Evolutionary conservation across 179 eudicot genomes (phyloP).

Genomic region (Gypsophila paniculata): DNA sequence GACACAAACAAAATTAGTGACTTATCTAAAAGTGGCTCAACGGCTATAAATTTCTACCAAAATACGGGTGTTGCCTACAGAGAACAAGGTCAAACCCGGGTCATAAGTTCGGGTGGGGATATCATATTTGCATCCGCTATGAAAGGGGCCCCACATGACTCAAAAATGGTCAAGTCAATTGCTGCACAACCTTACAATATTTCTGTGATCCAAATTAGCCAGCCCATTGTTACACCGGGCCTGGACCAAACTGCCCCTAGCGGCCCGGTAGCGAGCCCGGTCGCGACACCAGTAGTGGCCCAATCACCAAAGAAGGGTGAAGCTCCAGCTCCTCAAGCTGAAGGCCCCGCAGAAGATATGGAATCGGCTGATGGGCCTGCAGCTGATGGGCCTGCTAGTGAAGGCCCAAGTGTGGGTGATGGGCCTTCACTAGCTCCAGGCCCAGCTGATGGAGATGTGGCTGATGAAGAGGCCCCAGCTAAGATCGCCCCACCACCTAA

Average conservation of each 20-base stretch:
- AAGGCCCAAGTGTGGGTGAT: conserved; percentile 16
- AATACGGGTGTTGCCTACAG: conserved; percentile 37
- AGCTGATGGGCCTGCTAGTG: background rate
- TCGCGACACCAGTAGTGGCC: background rate
- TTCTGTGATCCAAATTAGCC: conserved; percentile 42
- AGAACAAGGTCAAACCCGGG: conserved; percentile 41
- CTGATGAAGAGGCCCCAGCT: conserved; percentile 14
- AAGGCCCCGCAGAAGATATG: conserved; percentile 8
- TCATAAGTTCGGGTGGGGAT: conserved; percentile 20
- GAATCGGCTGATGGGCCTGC: conserved; percentile 3
- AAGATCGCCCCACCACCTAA: conserved; percentile 7
- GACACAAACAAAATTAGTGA: conserved; percentile 33
- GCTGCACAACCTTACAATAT: conserved; percentile 42
- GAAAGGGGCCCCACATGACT: conserved; percentile 31
- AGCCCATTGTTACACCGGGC: conserved; percentile 44
- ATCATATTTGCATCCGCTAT: conserved; percentile 39
- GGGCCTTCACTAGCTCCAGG: conserved; percentile 7
- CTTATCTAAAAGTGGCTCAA: conserved; percentile 17
- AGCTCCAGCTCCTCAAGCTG: conserved; percentile 14
- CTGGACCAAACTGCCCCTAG: conserved; percentile 30
- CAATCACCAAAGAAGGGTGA: conserved; percentile 13
- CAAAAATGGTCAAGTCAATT: conserved; percentile 27
- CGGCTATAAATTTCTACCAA: conserved; percentile 40
- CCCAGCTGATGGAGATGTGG: conserved; percentile 19
- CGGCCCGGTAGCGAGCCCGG: conserved; percentile 18